Base-by-base conservation (phyloP, 106 monocot genomes). In the Allium sativum region DNA sequence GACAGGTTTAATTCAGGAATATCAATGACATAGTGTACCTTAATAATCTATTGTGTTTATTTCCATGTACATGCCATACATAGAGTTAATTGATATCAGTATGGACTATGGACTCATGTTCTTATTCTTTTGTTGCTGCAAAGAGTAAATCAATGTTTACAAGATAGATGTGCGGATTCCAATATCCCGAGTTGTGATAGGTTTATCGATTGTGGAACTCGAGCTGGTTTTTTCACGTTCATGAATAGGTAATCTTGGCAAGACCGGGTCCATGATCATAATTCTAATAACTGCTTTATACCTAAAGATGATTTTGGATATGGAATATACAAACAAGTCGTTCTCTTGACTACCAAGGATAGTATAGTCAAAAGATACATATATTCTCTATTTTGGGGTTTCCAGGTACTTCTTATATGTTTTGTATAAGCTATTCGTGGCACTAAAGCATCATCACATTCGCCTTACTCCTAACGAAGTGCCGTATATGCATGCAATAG, bases 381-480 rank as follows among this genome's bases (percentile, higher is more conserved):
- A 72, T 93, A 88, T 73, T 79, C 88, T 43, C 68, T 82, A 18
- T 85, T 85, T 62, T 93, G 93, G 93, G 88, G 93, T 16, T 93
- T 93, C 53, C 93, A 93, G 93, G 93, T 93, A 85, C 9, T 68
- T 20, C 18, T 58, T 18, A 47, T 54, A 40, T 61, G 14, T 61
- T 44, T 16, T 54, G 31, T 31, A 5, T 31, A 31, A 31, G 5
- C 31, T 3, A 31, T 5, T 31, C 31, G 5, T 31, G 5, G 31
- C 0, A 31, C 31, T 31, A 31, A 31, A 31, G 2, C 31, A 31
- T 31, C 31, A 31, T 31, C 31, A 31, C 31, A 31, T 5, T 31
- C 5, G 31, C 31, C 31, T 31, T 31, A 31, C 31, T 31, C 31
- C 31, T 31, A 31, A 31, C 31, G 5, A 31, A 5, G 2, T 31